Evolutionary conservation across 805 yeast genomes (phyloP), one percentile per base, ranked within the genome.

Genomic region (Ogataea chonburiensis): DNA sequence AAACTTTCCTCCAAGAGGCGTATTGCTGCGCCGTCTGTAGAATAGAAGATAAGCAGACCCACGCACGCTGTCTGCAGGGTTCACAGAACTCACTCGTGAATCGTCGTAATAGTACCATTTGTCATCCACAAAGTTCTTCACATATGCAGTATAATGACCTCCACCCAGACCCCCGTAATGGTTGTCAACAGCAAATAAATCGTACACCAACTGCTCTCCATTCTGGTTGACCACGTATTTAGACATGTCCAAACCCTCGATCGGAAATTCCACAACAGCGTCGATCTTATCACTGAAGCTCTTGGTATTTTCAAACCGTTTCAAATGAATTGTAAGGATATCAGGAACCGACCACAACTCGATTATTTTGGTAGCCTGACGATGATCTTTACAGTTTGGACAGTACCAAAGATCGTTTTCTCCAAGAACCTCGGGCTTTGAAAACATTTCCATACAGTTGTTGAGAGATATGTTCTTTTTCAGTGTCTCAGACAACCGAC

Each of bases 111-210:
- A 84, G 56, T 88, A 87, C 98, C 98, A 93, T 40, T 77, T 69
- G 14, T 65, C 65, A 52, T 86, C 94, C 27, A 77, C 68, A 58
- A 77, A 81, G 53, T 89, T 89, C 57, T 81, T 83, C 0, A 76
- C 96, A 52, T 79, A 82, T 0, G 98, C 85, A 1, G 98, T 93
- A 60, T 93, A 91, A 65, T 93, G 98, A 2, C 98, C 98, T 4
- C 98, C 98, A 0, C 98, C 97, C 13, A 91, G 67, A 0, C 97
- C 96, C 33, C 98, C 98, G 57, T 72, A 88, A 56, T 93, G 98
- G 57, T 91, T 93, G 57, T 89, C 98, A 15, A 93, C 96, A 0
- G 93, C 98, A 50, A 86, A 71, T 44, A 93, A 66, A 56, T 93
- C 98, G 60, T 91, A 91, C 1, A 85, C 55, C n/a, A 60, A 49